Conservation (phyloP, 306 rosid species). For the Hippophae rhamnoides region DNA sequence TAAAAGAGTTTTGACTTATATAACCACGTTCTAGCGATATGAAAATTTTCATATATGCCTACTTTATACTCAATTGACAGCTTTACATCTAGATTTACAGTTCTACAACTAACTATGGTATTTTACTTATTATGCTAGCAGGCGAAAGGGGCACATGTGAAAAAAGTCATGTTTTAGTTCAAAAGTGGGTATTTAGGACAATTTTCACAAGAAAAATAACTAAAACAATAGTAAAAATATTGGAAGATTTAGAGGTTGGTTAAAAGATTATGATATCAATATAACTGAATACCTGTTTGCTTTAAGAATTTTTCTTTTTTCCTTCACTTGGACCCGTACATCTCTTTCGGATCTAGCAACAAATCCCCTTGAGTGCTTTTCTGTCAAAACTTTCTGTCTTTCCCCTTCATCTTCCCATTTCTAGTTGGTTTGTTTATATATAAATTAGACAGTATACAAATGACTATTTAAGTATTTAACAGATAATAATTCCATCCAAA, state of each 20-base stretch:
- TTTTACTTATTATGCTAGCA: too few relatives aligned
- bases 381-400: slow-evolving; percentile 52
- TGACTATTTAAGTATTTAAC: background rate
- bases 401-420: slow-evolving; percentile 67
- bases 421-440: slow-evolving; percentile 18
- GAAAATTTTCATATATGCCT: too few relatives aligned
- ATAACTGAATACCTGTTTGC: slow-evolving; percentile 37
- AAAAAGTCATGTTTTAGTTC: too few relatives aligned
- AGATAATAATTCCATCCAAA: background rate
- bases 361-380: slow-evolving; percentile 73
- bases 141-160: too few relatives aligned
- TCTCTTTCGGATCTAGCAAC: slow-evolving; percentile 67
- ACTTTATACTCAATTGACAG: too few relatives aligned
- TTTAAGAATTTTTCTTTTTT: slow-evolving; percentile 27
- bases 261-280: too few relatives aligned
- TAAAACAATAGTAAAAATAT: background rate
- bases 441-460: too few relatives aligned
- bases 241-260: background rate
- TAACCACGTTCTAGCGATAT: too few relatives aligned
- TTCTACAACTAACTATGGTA: too few relatives aligned
- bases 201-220: background rate
- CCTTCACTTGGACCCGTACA: slow-evolving; percentile 51
- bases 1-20: too few relatives aligned
- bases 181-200: too few relatives aligned
- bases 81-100: too few relatives aligned